Percentiles rank a stretch among this genome's conserved stretches.
Evolutionary conservation across 495 filamentous ascomycete genomes (phyloP).

Genomic region (Aspergillus ostianus): DNA sequence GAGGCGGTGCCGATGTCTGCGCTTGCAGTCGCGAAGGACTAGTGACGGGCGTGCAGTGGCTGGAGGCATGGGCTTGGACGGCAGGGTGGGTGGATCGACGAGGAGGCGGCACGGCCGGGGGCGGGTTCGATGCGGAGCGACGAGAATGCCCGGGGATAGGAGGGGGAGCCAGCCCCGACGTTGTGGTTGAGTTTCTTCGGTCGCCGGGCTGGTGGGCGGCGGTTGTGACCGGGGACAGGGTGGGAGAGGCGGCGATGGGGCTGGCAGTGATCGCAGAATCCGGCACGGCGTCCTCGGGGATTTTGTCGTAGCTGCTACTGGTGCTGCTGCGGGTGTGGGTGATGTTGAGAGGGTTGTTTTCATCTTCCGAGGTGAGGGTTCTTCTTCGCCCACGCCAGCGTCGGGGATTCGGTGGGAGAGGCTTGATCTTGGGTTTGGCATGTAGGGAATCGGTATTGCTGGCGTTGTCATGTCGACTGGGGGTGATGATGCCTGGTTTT

Average conservation of each 20-base stretch:
- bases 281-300: constrained; percentile 28
- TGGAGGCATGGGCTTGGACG: constrained; percentile 26
- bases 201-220: constrained; percentile 8
- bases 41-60: constrained; percentile 19
- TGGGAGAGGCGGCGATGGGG: constrained; percentile 18
- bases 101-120: constrained; percentile 41
- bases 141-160: constrained; percentile 25
- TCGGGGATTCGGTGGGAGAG: constrained; percentile 44
- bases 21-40: constrained; percentile 15
- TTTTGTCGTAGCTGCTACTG: constrained; percentile 30
- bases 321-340: constrained; percentile 13
- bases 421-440: constrained; percentile 39
- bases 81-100: constrained; percentile 31
- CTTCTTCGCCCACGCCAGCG: constrained; percentile 41
- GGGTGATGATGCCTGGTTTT: constrained; percentile 82
- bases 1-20: not conserved
- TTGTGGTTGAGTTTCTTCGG: constrained; percentile 30
- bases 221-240: constrained; percentile 11
- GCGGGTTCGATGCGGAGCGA: constrained; percentile 41
- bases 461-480: constrained; percentile 56
- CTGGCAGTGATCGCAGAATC: constrained; percentile 14
- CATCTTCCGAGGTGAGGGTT: not conserved
- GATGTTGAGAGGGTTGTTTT: not conserved
- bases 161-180: constrained; percentile 26
- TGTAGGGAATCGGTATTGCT: constrained; percentile 5